Percentiles rank a stretch among this genome's conserved stretches.
phyloP scores from a whole-genome alignment of 2,329 filamentous ascomycete genomes.

The Colletotrichum sp. region DNA sequence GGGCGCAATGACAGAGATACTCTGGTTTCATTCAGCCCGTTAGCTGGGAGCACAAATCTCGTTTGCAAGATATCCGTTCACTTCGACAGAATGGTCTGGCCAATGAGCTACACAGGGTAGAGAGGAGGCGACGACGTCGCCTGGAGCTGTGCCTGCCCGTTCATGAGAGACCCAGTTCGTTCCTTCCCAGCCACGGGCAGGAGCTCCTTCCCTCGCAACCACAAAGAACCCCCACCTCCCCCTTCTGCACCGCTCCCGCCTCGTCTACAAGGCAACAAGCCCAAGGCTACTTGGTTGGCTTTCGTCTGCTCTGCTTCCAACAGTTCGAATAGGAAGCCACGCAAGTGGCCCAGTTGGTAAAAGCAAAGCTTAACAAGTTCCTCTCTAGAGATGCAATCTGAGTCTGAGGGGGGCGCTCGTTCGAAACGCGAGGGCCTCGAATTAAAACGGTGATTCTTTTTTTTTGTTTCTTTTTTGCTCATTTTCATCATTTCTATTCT shows the following conservation, averaged over 20 bases:
- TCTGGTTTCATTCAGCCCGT: not conserved
- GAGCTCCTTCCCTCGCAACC: not conserved
- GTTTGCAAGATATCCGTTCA: not conserved
- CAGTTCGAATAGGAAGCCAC: not conserved
- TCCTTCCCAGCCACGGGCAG: not conserved
- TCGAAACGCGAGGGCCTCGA: not conserved
- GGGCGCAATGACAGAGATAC: not conserved
- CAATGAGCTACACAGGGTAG: no score
- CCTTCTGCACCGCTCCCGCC: not conserved
- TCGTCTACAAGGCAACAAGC: not conserved
- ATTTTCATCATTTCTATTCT: not conserved
- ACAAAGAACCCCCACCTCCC: not conserved
- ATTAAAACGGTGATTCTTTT: not conserved
- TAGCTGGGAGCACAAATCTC: not conserved
- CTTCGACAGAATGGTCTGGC: not conserved
- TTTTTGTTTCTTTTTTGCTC: not conserved
- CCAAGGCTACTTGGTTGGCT: not conserved
- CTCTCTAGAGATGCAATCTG: not conserved
- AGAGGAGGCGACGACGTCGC: accelerated
- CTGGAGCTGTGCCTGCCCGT: not conserved
- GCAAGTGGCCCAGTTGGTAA: not conserved
- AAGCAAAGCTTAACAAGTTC: not conserved
- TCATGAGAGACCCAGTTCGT: not conserved
- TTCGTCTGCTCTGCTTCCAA: not conserved
- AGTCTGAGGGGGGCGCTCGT: not conserved